Evolutionary conservation across 305 asterid genomes (phyloP), one percentile per base, ranked within the genome.

Genomic region (Fraxinus angustifolia): DNA sequence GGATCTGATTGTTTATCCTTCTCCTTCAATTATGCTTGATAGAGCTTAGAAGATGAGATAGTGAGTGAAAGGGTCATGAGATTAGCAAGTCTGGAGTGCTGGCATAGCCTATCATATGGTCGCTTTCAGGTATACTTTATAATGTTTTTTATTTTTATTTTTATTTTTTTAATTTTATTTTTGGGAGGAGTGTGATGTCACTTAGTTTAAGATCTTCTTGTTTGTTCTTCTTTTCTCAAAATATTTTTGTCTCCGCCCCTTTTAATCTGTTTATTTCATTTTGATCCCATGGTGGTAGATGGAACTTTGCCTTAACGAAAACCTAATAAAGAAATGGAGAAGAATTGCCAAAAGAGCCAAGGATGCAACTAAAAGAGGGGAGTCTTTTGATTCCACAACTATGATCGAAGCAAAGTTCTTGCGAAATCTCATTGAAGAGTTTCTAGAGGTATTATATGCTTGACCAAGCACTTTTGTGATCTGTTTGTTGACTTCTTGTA

Each of bases 11-110:
- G 8, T 60, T 79, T 86, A 31, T 23, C 38, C 48, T 35, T 73
- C 34, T 73, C 78, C 76, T 83, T 82, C 85, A 56, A 34, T 6
- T 71, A 40, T 78, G 83, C 76, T 83, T 84, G 80, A 75, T 82
- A 96, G 99, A 96, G 99, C 89, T 84, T 96, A 87, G 99, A 93
- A 90, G 98, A 96, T 88, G 97, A 92, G 81, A 91, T 94, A 79
- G 97, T 96, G 56, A 94, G 98, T 77, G 93, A 94, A 88, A 94
- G 88, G 83, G 89, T 96, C 79, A 87, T 96, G 91, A 90, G 93
- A 87, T 86, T 96, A 53, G 99, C 98, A 0, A 89, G 97, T 78
- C 87, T 94, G 82, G 98, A 91, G 84, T 94, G 98, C 87, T 96
- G 98, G 99, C 97, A 91, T 88, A 90, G 98, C 84, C 88, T 96